A percentile compares a stretch with the other conserved stretches of the same genome.
phyloP scores from a whole-genome alignment of 2,329 filamentous ascomycete species.

The Alternaria novae-zelandiae region DNA sequence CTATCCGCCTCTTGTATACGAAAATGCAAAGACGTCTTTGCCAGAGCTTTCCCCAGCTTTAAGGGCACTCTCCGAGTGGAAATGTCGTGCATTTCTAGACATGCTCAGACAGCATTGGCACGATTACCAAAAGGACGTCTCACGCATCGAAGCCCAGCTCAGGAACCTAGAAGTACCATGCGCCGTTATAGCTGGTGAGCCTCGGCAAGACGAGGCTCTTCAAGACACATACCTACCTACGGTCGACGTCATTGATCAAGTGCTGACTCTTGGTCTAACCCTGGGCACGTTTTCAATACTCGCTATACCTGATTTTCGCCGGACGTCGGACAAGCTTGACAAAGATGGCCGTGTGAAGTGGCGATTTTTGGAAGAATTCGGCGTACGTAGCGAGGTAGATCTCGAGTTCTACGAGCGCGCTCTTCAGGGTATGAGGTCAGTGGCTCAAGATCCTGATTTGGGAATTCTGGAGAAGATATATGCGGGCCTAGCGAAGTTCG shows the following conservation, averaged over 20 bases:
- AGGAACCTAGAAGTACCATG: neutral
- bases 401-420: slow-evolving; percentile 16
- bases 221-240: neutral
- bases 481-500: neutral
- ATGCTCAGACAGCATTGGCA: slow-evolving; percentile 23
- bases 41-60: slow-evolving; percentile 9
- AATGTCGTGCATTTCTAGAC: slow-evolving; percentile 13
- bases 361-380: slow-evolving; percentile 23
- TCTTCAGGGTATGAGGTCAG: neutral
- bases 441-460: neutral
- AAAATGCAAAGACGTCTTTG: slow-evolving; percentile 1
- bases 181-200: neutral
- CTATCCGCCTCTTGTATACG: neutral
- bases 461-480: neutral
- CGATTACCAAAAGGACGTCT: slow-evolving; percentile 8
- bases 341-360: neutral
- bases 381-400: slow-evolving; percentile 12
- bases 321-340: neutral
- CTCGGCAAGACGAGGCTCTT: neutral
- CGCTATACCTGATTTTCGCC: neutral
- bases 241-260: neutral
- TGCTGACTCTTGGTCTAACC: neutral
- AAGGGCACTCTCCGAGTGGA: slow-evolving; percentile 1
- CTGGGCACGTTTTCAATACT: neutral
- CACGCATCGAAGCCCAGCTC: neutral